Evolutionary conservation across 805 yeast genomes (phyloP), one percentile per base, ranked within the genome.

Genomic region (Wickerhamiella galacta): DNA sequence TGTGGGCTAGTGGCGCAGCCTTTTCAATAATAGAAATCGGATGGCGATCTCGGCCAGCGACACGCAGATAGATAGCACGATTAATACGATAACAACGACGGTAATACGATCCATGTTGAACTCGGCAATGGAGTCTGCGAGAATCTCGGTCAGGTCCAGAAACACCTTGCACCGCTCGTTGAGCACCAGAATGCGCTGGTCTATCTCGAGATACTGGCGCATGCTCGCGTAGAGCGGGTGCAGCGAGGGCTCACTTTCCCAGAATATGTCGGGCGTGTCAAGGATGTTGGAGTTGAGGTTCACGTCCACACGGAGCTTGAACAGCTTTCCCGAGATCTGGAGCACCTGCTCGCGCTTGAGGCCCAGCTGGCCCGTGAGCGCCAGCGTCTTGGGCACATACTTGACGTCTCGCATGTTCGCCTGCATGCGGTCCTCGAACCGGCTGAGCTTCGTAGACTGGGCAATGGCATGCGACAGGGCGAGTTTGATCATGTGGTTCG

Each of bases 381-480:
- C 96, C 33, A 90, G 57, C 37, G 85, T 70, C 47, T 80, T 81
- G 2, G 98, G 98, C 21, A 90, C 63, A 48, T 74, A 75, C n/a
- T 92, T 75, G 22, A 87, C 87, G 42, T 83, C 76, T 38, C 73
- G 76, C 48, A 90, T 63, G 37, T 78, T 74, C 22, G 74, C 73
- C 10, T 87, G 79, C 75, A 90, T 82, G 44, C 93, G 64, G 25
- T 93, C 78, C 53, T 90, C 98, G 56, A 87, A 90, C 37, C 85
- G 60, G 25, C 93, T 78, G 20, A 90, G 57, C 52, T 85, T 90
- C 1, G 95, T 85, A 41, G 92, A 81, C 54, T 90, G 98, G 0
- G 96, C 95, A 40, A 90, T 81, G 2, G 96, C 94, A 54, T 90
- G 94, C 1, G 95, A 80, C 70, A 90, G 70, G 4, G 95, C 81